Conservation (phyloP, 2,329 filamentous ascomycete species). For the Penicillium glabrum region DNA sequence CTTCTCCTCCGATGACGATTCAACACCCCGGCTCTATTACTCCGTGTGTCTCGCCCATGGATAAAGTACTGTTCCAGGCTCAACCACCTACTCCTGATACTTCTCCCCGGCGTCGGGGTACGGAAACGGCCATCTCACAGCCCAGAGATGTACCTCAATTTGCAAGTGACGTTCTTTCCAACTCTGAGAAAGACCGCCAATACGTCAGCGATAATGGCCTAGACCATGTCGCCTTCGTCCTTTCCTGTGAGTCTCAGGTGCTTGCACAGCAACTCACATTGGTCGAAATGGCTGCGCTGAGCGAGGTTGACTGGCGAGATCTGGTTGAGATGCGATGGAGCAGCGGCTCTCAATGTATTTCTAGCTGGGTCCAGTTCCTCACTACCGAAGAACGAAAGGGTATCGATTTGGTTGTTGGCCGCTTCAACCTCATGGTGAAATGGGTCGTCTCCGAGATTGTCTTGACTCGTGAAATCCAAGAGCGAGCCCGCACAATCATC, state of each 20-base stretch:
- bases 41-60: constrained; percentile 31
- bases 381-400: constrained; percentile 55
- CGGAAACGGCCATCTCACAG: constrained; percentile 15
- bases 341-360: constrained; percentile 51
- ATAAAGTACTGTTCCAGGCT: constrained; percentile 33
- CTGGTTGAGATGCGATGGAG: constrained; percentile 65
- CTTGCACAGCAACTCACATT: constrained; percentile 65
- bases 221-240: constrained; percentile 60
- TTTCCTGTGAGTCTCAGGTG: constrained; percentile 61
- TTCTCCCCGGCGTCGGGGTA: constrained; percentile 34
- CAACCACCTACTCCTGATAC: constrained; percentile 45
- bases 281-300: constrained; percentile 64
- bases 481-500: constrained; percentile 60
- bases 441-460: constrained; percentile 65
- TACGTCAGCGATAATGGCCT: constrained; percentile 15
- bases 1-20: constrained; percentile 47
- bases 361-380: constrained; percentile 64
- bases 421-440: constrained; percentile 67
- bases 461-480: constrained; percentile 57
- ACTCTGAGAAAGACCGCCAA: constrained; percentile 30
- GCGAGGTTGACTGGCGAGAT: constrained; percentile 67
- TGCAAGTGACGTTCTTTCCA: constrained; percentile 34
- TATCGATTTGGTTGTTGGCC: constrained; percentile 64
- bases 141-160: constrained; percentile 28
- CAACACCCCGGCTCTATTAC: constrained; percentile 38